A percentile compares a stretch with the other conserved stretches of the same genome.
Evolutionary conservation across 306 rosid genomes (phyloP).

Genomic region (Prunus dulcis): DNA sequence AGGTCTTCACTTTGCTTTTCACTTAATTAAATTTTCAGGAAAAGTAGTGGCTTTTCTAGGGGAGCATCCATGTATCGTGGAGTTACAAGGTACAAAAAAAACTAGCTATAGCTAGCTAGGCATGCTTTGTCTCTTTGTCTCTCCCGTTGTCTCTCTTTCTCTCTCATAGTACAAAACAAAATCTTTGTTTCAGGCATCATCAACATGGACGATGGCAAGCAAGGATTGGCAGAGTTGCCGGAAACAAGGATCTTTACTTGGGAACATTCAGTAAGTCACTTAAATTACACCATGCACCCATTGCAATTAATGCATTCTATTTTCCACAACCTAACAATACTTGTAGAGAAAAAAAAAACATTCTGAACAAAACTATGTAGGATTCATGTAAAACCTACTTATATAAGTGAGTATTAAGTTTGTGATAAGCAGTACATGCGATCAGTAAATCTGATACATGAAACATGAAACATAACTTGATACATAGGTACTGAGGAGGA

Average conservation of each 20-base stretch:
- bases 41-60: slow-evolving; percentile 96
- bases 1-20: not conserved
- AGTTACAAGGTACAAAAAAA: slow-evolving; percentile 69
- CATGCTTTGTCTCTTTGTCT: not conserved
- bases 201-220: slow-evolving; percentile 99
- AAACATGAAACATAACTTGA: not conserved
- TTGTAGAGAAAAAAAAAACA: not conserved
- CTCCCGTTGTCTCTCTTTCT: not conserved
- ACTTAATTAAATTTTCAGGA: slow-evolving; percentile 47
- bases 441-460: not conserved
- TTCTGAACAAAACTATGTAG: not conserved
- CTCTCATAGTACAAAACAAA: not conserved
- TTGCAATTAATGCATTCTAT: not conserved
- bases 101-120: not conserved
- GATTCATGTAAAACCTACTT: not conserved
- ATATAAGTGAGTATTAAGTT: not conserved
- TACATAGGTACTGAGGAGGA: slow-evolving; percentile 84
- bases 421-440: too few species aligned
- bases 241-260: slow-evolving; percentile 96
- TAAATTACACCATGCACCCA: not conserved
- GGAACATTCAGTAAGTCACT: slow-evolving; percentile 90
- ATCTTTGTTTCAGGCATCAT: slow-evolving; percentile 66
- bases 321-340: not conserved
- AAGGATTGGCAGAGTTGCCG: slow-evolving; percentile 96
- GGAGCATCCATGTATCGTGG: slow-evolving; percentile 99